Evolutionary conservation across 2,329 filamentous ascomycete species (phyloP), one percentile per base, ranked within the genome.

Genomic region (Epichloe aotearoae): DNA sequence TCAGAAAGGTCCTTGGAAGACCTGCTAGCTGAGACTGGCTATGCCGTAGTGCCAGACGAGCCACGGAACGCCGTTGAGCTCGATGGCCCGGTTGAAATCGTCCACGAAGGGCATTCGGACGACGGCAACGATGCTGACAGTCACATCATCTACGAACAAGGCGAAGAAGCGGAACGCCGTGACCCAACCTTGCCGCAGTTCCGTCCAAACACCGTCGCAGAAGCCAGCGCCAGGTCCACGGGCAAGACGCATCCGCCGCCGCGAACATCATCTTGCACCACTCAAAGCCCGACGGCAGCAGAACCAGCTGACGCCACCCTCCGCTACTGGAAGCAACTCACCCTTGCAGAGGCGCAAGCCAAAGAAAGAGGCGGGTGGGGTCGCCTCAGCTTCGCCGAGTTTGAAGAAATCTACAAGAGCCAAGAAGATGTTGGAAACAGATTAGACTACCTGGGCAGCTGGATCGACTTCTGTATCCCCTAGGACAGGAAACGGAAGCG

Each of bases 401-500:
- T 97, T 66, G 82, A 87, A 59, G 71, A 72, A 39, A 82, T 84
- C 47, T 88, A 93, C 70, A 79, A 81, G 58, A 73, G 74, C n/a
- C 76, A 82, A 55, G 78, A 83, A 56, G 79, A 80, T 23, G 69
- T 72, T 30, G 76, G 75, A 14, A 80, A 81, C 61, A 70, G 83
- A 49, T 73, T 90, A 54, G 86, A 87, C 57, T 91, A 95, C 66
- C 73, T 96, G 45, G 87, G 87, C 53, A 87, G 81, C 59, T 97
- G 91, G 91, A 87, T 96, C 66, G 90, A 96, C 63, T 82, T 83
- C 63, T 84, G 80, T 64, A 83, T 84, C 57, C 80, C 80, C 14
- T 80, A 73, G 64, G 46, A 17, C 20, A 40, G 49, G 45, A 23
- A 12, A 19, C 19, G 19, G n/a, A 3, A 17, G 14, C 17, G 23